Evolutionary conservation across 805 yeast species (phyloP).

Genomic region (Debaryomyces hansenii): DNA sequence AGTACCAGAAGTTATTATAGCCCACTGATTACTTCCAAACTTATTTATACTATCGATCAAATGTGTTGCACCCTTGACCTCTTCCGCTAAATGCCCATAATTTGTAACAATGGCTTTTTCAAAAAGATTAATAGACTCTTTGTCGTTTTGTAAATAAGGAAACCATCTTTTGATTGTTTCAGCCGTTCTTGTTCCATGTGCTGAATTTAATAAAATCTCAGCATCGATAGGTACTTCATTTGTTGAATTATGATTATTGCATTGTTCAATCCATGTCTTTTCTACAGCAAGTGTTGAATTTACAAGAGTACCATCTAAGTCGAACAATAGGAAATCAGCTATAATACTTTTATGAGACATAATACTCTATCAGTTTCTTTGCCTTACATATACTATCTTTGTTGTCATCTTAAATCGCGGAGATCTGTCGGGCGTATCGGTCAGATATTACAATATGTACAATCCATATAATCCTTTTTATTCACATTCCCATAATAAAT

Average conservation of each 20-base stretch:
- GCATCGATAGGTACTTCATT: slow-evolving; percentile 9
- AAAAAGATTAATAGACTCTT: slow-evolving; percentile 4
- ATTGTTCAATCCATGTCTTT: slow-evolving; percentile 13
- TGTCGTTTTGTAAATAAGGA: slow-evolving; percentile 11
- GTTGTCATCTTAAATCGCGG: too few species aligned
- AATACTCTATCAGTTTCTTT: too few species aligned
- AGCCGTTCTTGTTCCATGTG: slow-evolving; percentile 17
- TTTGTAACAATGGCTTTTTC: slow-evolving; percentile 8
- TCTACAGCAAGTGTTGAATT: slow-evolving; percentile 17
- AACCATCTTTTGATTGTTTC: slow-evolving; percentile 13
- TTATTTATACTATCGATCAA: slow-evolving; percentile 4
- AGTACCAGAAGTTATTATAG: slow-evolving; percentile 21
- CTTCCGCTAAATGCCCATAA: slow-evolving; percentile 16
- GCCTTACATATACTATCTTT: too few species aligned
- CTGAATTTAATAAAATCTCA: slow-evolving; percentile 9
- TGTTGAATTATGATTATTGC: slow-evolving; percentile 11
- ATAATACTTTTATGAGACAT: background rate
- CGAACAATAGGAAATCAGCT: slow-evolving; percentile 13
- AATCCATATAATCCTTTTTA: too few species aligned
- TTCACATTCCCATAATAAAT: too few species aligned
- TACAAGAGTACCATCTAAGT: slow-evolving; percentile 21
- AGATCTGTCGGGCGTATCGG: too few species aligned
- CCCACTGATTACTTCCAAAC: slow-evolving; percentile 10
- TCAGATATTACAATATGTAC: too few species aligned
- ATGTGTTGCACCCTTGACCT: slow-evolving; percentile 12